A percentile compares a stretch with the other conserved stretches of the same genome.
These are phyloP conservation scores for Mychonastes homosphaera DNA, from an alignment of 139 green algal species.

Conservation along the genomic window DNA sequence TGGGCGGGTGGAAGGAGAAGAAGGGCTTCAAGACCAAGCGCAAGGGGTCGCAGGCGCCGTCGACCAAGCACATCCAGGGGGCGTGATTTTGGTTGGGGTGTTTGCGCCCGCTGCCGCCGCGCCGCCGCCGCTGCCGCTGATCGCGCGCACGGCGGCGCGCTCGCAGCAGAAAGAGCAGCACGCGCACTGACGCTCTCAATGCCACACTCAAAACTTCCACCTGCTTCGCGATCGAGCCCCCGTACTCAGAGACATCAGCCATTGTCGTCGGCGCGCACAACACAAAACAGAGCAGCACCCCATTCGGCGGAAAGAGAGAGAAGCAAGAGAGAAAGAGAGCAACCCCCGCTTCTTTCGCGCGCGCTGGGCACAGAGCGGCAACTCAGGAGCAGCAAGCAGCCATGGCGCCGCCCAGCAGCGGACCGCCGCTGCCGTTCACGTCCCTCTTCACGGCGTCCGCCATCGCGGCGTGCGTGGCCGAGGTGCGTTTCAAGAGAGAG, in stretches of 20 bases:
- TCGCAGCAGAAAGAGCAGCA: background rate
- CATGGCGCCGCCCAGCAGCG: constrained; percentile 13
- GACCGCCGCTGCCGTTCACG: constrained; percentile 27
- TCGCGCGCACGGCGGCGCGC: background rate
- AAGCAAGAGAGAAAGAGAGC: too few species aligned
- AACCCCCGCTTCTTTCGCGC: background rate
- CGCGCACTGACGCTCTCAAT: background rate
- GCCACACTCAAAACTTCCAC: background rate
- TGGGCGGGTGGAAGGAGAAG: too few species aligned
- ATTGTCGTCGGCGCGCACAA: background rate
- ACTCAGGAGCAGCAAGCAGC: background rate
- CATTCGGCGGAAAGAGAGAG: too few species aligned
- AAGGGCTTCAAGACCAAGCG: background rate
- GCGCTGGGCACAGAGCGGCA: background rate
- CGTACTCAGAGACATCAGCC: background rate
- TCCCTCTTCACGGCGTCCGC: constrained; percentile 53
- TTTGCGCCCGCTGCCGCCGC: background rate
- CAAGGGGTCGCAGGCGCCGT: background rate
- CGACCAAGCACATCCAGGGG: too few species aligned
- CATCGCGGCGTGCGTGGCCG: constrained; percentile 67
- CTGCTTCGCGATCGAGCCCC: background rate
- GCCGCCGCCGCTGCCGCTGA: background rate
- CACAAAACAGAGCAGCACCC: too few species aligned
- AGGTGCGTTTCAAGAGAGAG: too few species aligned
- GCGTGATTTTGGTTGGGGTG: background rate